These are phyloP conservation scores for Mortierella claussenii DNA, from an alignment of 192 early-diverging fungal genomes.

Conservation along the genomic window DNA sequence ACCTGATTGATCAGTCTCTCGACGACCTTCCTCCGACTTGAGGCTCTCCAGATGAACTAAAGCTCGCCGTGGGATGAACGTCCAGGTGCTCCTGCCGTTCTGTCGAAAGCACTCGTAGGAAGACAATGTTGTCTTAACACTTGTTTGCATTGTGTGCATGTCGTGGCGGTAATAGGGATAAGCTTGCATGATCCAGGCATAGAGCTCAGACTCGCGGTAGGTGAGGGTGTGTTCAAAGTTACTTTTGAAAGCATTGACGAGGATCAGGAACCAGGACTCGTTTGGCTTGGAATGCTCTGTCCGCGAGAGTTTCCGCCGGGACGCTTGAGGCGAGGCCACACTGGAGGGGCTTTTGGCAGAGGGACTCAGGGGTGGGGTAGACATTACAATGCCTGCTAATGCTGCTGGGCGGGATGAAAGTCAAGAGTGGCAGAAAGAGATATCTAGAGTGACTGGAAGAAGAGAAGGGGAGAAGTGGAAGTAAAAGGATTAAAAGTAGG, in stretches of 20 bases:
- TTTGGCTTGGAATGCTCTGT: constrained; percentile 46
- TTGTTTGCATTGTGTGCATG: constrained; percentile 51
- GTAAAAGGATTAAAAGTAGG: not conserved
- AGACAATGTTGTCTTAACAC: constrained; percentile 49
- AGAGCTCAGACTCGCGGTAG: constrained; percentile 54
- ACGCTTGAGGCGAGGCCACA: constrained; percentile 21
- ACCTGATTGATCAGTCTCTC: constrained; percentile 11
- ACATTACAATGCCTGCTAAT: constrained; percentile 20
- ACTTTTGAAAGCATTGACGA: constrained; percentile 57
- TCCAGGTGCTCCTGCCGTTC: constrained; percentile 50
- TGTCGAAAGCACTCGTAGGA: constrained; percentile 55
- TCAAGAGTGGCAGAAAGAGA: not conserved
- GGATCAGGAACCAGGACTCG: constrained; percentile 56
- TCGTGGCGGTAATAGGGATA: constrained; percentile 56
- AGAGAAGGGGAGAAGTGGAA: not conserved
- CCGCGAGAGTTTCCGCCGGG: constrained; percentile 19
- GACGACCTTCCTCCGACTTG: constrained; percentile 39
- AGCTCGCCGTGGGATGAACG: constrained; percentile 36
- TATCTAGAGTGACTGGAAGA: not conserved
- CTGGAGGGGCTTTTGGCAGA: constrained; percentile 20
- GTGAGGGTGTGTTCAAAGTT: constrained; percentile 59
- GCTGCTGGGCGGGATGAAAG: not conserved
- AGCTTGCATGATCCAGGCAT: constrained; percentile 53
- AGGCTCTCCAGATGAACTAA: constrained; percentile 42
- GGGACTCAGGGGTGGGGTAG: constrained; percentile 32